These are phyloP conservation scores for Trebouxia gelatinosa DNA, from an alignment of 163 green algal species.

Conservation along the genomic window DNA sequence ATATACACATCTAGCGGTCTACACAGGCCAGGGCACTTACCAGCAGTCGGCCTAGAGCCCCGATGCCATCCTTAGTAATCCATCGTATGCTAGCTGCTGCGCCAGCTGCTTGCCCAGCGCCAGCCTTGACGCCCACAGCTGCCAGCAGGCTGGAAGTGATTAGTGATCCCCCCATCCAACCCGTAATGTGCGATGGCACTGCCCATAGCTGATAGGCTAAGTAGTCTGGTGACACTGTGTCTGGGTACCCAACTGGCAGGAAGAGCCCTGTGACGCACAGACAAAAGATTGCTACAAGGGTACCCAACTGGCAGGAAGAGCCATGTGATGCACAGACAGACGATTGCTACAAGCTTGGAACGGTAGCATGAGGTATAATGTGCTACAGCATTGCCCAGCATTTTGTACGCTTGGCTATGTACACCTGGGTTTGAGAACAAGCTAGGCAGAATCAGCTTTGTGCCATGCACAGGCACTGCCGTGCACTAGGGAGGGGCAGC, in stretches of 20 bases:
- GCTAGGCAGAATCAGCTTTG: too few relatives aligned
- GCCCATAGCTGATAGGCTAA: conserved; percentile 57
- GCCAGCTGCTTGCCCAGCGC: conserved; percentile 48
- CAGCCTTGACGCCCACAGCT: conserved; percentile 66
- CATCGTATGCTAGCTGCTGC: conserved; percentile 77
- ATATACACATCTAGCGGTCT: too few relatives aligned
- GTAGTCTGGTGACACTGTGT: conserved; percentile 51
- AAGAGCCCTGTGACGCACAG: conserved; percentile 29
- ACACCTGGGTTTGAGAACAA: too few relatives aligned
- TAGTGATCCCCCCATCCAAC: conserved; percentile 57
- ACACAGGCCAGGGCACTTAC: conserved; percentile 41
- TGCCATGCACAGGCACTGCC: too few relatives aligned
- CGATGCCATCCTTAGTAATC: conserved; percentile 88
- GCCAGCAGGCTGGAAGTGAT: conserved; percentile 73
- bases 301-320: background rate
- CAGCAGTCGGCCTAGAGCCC: conserved; percentile 70
- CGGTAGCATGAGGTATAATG: background rate
- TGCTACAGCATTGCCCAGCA: background rate
- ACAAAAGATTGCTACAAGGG: background rate
- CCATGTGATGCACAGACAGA: background rate
- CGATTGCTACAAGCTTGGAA: background rate
- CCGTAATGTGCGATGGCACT: conserved; percentile 56
- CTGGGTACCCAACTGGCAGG: conserved; percentile 44
- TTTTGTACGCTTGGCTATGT: background rate
- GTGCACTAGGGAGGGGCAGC: too few relatives aligned